Evolutionary conservation across 805 yeast genomes (phyloP).

Genomic region (Metschnikowia continentalis): DNA sequence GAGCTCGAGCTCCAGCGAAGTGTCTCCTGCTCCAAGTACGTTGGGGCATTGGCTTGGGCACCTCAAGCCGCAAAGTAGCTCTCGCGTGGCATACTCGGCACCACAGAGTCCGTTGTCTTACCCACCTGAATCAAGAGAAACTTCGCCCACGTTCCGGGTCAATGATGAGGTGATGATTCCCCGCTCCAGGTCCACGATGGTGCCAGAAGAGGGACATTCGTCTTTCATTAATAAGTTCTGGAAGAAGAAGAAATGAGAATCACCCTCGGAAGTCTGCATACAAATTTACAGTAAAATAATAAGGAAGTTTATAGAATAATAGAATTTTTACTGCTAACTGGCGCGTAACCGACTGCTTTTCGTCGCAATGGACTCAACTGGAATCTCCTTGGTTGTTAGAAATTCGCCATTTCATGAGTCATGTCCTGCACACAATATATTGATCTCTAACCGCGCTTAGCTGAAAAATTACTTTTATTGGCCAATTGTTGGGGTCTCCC

Average conservation of each 20-base stretch:
- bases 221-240: conserved; percentile 19
- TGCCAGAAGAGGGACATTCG: conserved; percentile 7
- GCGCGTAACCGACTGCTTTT: neutral
- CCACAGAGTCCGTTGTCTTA: conserved; percentile 14
- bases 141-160: conserved; percentile 5
- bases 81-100: conserved; percentile 12
- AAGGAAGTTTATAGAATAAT: conserved; percentile 3
- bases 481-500: conserved; percentile 10
- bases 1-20: conserved; percentile 10
- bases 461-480: conserved; percentile 28
- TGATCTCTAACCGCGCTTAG: conserved; percentile 42
- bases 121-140: conserved; percentile 4
- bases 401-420: conserved; percentile 5
- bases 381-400: neutral
- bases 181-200: conserved; percentile 8
- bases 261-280: neutral
- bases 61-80: conserved; percentile 11
- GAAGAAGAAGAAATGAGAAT: conserved; percentile 17
- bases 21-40: conserved; percentile 8
- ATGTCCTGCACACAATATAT: conserved; percentile 10
- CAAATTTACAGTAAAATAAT: neutral
- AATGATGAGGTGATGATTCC: conserved; percentile 5
- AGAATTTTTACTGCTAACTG: neutral
- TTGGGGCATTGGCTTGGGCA: conserved; percentile 6
- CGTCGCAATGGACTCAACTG: neutral